Evolutionary conservation across 257 asterid genomes (phyloP).

Genomic region (Capsicum rhomboideum): DNA sequence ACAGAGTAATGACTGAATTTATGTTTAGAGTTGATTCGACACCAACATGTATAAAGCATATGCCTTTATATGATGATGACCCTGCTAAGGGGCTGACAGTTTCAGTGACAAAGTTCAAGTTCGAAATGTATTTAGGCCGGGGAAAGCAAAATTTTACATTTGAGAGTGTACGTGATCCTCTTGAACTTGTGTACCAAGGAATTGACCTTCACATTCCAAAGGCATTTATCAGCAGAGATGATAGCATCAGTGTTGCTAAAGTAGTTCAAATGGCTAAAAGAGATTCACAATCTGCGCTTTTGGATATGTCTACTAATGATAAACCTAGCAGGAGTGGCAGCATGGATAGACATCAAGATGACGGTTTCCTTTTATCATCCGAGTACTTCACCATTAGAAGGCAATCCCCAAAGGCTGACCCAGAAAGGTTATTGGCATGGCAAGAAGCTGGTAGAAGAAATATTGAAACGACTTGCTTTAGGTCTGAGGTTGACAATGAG

Average conservation of each 20-base stretch:
- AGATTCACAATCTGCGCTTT: constrained; percentile 56
- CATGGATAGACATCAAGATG: constrained; percentile 79
- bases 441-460: constrained; percentile 96
- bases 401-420: constrained; percentile 97
- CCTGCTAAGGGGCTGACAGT: constrained; percentile 89
- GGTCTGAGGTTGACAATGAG: constrained; percentile 92
- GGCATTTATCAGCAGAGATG: constrained; percentile 68
- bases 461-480: constrained; percentile 78
- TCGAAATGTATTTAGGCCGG: constrained; percentile 69
- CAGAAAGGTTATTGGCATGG: constrained; percentile 83
- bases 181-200: constrained; percentile 96
- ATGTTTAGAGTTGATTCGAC: constrained; percentile 90
- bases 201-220: constrained; percentile 90
- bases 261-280: constrained; percentile 66
- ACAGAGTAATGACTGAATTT: constrained; percentile 98
- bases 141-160: constrained; percentile 87
- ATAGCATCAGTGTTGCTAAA: constrained; percentile 59
- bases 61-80: constrained; percentile 88
- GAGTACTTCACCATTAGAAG: constrained; percentile 89
- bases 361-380: constrained; percentile 85
- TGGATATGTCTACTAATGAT: constrained; percentile 50
- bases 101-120: constrained; percentile 75
- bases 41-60: constrained; percentile 74
- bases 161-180: constrained; percentile 76
- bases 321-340: constrained; percentile 40